Evolutionary conservation across 192 early-diverging fungal genomes (phyloP).

Genomic region (Neocallimastix lanati): DNA sequence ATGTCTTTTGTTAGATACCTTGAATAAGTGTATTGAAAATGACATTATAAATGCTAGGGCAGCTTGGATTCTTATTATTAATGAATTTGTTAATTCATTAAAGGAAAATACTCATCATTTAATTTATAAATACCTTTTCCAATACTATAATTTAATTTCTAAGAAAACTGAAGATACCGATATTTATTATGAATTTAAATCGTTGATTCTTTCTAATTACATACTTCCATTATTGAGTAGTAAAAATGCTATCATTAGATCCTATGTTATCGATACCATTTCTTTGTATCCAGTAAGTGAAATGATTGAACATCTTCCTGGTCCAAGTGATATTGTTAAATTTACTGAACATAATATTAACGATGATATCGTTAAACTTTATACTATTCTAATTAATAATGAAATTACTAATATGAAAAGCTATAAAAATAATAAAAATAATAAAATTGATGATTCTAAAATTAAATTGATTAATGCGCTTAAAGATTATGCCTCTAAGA

Average conservation of each 20-base stretch:
- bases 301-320: not conserved
- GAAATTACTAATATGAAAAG: not conserved
- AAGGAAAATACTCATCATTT: not conserved
- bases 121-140: not conserved
- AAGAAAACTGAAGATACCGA: not conserved
- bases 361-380: not conserved
- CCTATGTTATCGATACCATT: not conserved
- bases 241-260: not conserved
- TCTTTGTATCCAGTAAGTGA: not conserved
- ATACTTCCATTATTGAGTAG: not conserved
- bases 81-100: not conserved
- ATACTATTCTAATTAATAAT: not conserved
- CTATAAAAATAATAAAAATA: not conserved
- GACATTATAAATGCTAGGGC: not conserved
- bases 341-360: not conserved
- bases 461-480: not conserved
- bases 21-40: not conserved
- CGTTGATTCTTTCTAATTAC: not conserved
- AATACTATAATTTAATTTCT: not conserved
- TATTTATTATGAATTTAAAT: not conserved
- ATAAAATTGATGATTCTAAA: not conserved
- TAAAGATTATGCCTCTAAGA: not conserved
- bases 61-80: not conserved
- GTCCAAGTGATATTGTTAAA: not conserved
- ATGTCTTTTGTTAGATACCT: not conserved